phyloP scores from a whole-genome alignment of 805 yeast species.

The Barnettozyma vustinii region DNA sequence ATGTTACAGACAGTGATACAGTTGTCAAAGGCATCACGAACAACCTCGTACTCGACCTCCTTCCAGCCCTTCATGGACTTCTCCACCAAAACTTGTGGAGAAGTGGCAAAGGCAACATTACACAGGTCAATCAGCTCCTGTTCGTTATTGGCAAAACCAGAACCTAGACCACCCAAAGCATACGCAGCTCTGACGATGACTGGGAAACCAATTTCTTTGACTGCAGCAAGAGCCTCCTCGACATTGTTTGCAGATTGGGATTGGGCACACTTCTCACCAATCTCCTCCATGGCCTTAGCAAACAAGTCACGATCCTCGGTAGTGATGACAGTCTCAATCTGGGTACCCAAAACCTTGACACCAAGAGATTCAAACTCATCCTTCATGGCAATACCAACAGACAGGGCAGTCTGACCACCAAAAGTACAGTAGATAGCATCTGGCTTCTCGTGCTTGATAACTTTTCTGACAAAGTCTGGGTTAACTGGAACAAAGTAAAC shows the following conservation, averaged over 20 bases:
- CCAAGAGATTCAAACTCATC: slow-evolving; percentile 91
- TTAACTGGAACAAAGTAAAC: slow-evolving; percentile 98
- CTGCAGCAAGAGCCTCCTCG: slow-evolving; percentile 81
- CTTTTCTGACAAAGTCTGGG: slow-evolving; percentile 93
- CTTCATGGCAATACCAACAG: slow-evolving; percentile 92
- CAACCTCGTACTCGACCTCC: slow-evolving; percentile 98
- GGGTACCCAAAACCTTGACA: slow-evolving; percentile 95
- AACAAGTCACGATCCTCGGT: slow-evolving; percentile 98
- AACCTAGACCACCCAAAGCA: slow-evolving; percentile 96
- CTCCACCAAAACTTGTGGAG: slow-evolving; percentile 95
- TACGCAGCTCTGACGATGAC: slow-evolving; percentile 96
- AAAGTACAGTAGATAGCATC: slow-evolving; percentile 96
- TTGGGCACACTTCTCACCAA: slow-evolving; percentile 91
- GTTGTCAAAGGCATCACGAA: slow-evolving; percentile 93
- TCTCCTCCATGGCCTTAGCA: slow-evolving; percentile 91
- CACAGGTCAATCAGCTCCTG: slow-evolving; percentile 77
- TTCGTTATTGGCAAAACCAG: slow-evolving; percentile 93
- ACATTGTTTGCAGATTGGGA: slow-evolving; percentile 80
- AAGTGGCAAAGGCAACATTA: slow-evolving; percentile 87
- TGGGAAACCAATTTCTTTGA: slow-evolving; percentile 84
- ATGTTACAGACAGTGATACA: slow-evolving; percentile 98
- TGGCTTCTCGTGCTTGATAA: slow-evolving; percentile 90
- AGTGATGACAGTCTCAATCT: slow-evolving; percentile 90
- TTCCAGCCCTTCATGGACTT: slow-evolving; percentile 99
- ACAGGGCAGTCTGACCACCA: slow-evolving; percentile 98